Evolutionary conservation across 257 asterid species (phyloP).

Genomic region (Asclepias syriaca): DNA sequence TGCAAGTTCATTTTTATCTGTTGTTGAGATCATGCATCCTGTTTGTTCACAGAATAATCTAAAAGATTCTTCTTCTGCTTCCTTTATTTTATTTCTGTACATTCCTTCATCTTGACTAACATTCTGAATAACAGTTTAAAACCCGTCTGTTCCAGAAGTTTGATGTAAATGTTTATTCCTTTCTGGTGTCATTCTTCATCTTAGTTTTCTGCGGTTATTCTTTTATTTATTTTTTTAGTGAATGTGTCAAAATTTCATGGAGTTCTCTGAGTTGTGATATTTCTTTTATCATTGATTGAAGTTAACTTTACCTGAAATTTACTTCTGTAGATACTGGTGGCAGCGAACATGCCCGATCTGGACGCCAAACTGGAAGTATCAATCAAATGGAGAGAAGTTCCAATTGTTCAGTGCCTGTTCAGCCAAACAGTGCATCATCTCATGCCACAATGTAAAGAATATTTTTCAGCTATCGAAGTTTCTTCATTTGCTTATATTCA

Average conservation of each 20-base stretch:
- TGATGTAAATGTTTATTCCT: neutral
- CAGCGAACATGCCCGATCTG: constrained; percentile 21
- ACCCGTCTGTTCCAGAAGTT: neutral
- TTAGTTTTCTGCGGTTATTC: neutral
- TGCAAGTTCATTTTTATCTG: neutral
- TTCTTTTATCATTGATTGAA: neutral
- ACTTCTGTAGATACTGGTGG: constrained; percentile 28
- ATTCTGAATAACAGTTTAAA: neutral
- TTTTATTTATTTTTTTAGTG: neutral
- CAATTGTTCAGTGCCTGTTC: constrained; percentile 22
- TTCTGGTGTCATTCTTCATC: neutral
- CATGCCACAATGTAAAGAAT: constrained; percentile 24
- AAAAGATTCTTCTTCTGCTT: neutral
- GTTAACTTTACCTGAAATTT: constrained; percentile 10
- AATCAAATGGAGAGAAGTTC: constrained; percentile 22
- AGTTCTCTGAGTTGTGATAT: neutral
- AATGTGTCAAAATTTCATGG: neutral
- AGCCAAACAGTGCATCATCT: constrained; percentile 19
- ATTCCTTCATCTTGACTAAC: neutral
- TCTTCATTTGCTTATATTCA: neutral
- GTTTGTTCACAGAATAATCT: neutral
- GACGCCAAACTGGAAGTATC: constrained; percentile 29
- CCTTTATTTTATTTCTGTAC: neutral
- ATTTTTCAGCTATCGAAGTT: neutral
- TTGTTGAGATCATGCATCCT: neutral